Evolutionary conservation across 176 grass and related monocot species (phyloP).

Genomic region (bread wheat (Triticum aestivum)): IWGSC_CS_RefSeq_v2.1 NC_057810.1:497873131-497873630

Average conservation of each 20-base stretch:
- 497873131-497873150: constrained; percentile 34
- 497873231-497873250: constrained; percentile 19
- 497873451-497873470: constrained; percentile 92
- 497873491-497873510: constrained; percentile 76
- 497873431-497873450: constrained; percentile 85
- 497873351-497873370: constrained; percentile 47
- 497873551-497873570: constrained; percentile 71
- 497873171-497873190: not conserved
- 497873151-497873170: constrained; percentile 2
- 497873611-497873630: constrained; percentile 99
- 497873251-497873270: not conserved
- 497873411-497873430: constrained; percentile 81
- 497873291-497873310: constrained; percentile 67
- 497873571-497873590: constrained; percentile 90
- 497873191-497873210: not conserved
- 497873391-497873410: constrained; percentile 76
- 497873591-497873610: constrained; percentile 99
- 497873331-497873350: constrained; percentile 57
- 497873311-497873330: constrained; percentile 93
- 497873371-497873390: constrained; percentile 37
- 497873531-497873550: constrained; percentile 76
- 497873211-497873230: not conserved
- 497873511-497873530: constrained; percentile 59
- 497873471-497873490: constrained; percentile 85
- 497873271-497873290: constrained; percentile 25